Base-by-base conservation (phyloP, 2,329 filamentous ascomycete species). In the Colletotrichum cereale region DNA sequence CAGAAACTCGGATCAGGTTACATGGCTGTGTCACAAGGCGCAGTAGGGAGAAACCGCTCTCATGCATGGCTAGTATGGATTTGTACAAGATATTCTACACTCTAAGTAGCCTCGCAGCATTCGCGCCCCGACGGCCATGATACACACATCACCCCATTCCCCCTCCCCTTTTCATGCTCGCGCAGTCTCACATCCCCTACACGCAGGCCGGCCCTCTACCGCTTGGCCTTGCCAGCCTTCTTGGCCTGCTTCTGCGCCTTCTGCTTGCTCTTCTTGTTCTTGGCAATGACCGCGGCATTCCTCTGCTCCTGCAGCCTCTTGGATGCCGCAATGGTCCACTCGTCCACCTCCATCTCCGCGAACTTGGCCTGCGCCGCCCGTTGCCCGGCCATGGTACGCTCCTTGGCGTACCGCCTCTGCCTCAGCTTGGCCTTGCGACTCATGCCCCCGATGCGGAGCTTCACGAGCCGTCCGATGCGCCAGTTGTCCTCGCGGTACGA, bases 401-500 rank as follows among this genome's bases (percentile, higher is more conserved):
- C 84, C 24, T 81, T 76, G 66, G 81, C 81, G 82, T 82, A 85
- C 64, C 83, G 75, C 60, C 82, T 76, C 65, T 84, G 79, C 53
- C 86, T 80, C 76, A 88, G 82, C 76, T 81, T 83, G 74, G 85
- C 82, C 78, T 86, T 86, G 57, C 88, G 82, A 71, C 86, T 86
- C 64, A 63, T 71, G 24, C 67, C 50, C 36, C 62, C 61, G 36
- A 67, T 29, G 29, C 83, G 81, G 77, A 86, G 85, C 66, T 85
- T 83, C 31, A 85, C 83, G 58, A 90, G 81, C 12, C 85, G 84
- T 16, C 88, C 88, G 58, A 90, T 87, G 34, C 85, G 83, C 84
- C 87, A 89, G 81, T 88, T 89, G 77, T 88, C 86, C 81, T 90
- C 88, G 62, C 85, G 84, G 80, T 90, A 90, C 75, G 85, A 85